phyloP scores from a whole-genome alignment of 306 rosid species.

The Prunus campanulata region DNA sequence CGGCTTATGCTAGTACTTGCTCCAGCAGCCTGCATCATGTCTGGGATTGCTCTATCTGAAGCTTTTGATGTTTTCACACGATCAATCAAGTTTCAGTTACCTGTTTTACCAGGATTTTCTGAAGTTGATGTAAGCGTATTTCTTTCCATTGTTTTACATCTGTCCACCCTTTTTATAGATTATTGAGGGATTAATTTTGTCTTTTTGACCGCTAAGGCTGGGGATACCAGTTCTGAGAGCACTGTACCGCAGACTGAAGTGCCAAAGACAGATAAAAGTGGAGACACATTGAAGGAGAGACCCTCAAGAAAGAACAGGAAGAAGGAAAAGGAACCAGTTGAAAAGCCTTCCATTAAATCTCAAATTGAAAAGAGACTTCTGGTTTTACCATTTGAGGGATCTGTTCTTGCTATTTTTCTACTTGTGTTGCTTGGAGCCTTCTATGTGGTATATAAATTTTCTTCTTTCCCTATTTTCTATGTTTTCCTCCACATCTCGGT shows the following conservation, averaged over 20 bases:
- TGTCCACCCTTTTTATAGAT: slow-evolving; percentile 17
- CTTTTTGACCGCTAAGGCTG: slow-evolving; percentile 51
- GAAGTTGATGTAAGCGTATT: slow-evolving; percentile 48
- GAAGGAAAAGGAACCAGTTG: slow-evolving; percentile 82
- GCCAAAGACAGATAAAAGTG: slow-evolving; percentile 64
- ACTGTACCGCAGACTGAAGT: slow-evolving; percentile 42
- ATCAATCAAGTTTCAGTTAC: slow-evolving; percentile 90
- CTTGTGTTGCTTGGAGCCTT: slow-evolving; percentile 88
- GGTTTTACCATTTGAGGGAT: slow-evolving; percentile 87
- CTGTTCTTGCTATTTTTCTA: slow-evolving; percentile 75
- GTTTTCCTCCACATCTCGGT: slow-evolving; percentile 12
- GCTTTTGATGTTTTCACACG: slow-evolving; percentile 92
- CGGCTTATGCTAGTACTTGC: slow-evolving; percentile 98
- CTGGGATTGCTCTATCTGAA: slow-evolving; percentile 97
- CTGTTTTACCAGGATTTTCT: slow-evolving; percentile 42
- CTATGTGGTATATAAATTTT: slow-evolving; percentile 78
- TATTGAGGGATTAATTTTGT: slow-evolving; percentile 25
- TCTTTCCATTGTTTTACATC: slow-evolving; percentile 18
- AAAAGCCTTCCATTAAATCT: slow-evolving; percentile 67
- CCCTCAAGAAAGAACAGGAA: slow-evolving; percentile 65
- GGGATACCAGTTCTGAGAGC: slow-evolving; percentile 53
- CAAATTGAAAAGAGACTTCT: slow-evolving; percentile 73
- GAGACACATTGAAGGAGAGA: slow-evolving; percentile 71
- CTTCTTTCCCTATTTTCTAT: slow-evolving; percentile 4
- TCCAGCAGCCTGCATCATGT: slow-evolving; percentile 97